phyloP scores from a whole-genome alignment of 805 yeast genomes.

The Lipomyces lipofer region DNA sequence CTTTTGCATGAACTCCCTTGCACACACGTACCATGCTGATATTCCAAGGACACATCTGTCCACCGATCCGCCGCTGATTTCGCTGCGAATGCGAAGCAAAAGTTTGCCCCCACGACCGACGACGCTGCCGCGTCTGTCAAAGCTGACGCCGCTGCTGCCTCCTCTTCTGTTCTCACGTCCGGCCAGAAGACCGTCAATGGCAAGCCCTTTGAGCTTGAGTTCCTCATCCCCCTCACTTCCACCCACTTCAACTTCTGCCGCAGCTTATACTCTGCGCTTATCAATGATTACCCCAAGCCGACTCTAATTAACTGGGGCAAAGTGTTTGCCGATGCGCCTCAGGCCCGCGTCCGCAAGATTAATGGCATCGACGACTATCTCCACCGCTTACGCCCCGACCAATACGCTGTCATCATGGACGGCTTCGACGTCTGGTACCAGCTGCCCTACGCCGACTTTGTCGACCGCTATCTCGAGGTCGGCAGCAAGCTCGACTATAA shows the following conservation, averaged over 20 bases:
- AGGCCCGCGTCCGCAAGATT: conserved; percentile 27
- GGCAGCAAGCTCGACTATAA: neutral
- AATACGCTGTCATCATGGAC: conserved; percentile 22
- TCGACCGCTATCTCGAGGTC: conserved; percentile 19
- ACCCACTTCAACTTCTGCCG: conserved; percentile 32
- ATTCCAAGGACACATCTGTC: neutral
- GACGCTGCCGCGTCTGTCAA: neutral
- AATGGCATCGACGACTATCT: conserved; percentile 25
- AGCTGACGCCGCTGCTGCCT: neutral
- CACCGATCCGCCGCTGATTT: neutral
- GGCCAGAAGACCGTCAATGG: conserved; percentile 6
- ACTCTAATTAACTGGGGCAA: conserved; percentile 22
- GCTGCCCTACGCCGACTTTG: conserved; percentile 11
- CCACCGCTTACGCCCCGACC: conserved; percentile 13
- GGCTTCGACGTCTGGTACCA: conserved; percentile 31
- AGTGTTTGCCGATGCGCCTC: neutral
- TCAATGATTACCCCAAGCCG: conserved; percentile 28
- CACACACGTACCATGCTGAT: neutral
- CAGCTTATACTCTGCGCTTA: conserved; percentile 22
- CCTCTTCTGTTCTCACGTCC: neutral
- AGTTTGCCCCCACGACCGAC: neutral
- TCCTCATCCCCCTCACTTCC: conserved; percentile 29
- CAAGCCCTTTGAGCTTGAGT: conserved; percentile 19
- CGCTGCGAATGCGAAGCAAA: neutral
- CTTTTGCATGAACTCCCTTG: no score